Percentiles rank a stretch among this genome's conserved stretches.
Evolutionary conservation across 2,329 filamentous ascomycete species (phyloP).

Genomic region (Neofusicoccum cordaticola): DNA sequence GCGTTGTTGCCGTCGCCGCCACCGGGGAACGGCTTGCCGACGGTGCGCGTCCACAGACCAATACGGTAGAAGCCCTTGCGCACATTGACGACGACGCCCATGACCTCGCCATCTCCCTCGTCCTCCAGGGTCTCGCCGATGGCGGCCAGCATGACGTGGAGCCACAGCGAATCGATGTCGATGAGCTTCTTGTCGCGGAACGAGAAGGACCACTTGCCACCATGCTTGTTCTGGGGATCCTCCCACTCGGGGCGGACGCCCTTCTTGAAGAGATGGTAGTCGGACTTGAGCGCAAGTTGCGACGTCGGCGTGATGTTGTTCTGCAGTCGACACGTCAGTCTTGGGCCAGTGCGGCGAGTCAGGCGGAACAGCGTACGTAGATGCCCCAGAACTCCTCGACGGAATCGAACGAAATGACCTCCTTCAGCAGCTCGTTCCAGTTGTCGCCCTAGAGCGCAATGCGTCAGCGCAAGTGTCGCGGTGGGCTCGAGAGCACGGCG

Average conservation of each 20-base stretch:
- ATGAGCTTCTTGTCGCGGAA: slow-evolving; percentile 94
- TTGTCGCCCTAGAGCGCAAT: slow-evolving; percentile 71
- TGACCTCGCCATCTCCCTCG: slow-evolving; percentile 92
- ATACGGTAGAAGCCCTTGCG: slow-evolving; percentile 98
- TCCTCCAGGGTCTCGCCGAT: slow-evolving; percentile 97
- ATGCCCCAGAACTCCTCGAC: slow-evolving; percentile 99
- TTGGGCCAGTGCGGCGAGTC: neutral
- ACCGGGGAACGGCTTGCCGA: slow-evolving; percentile 76
- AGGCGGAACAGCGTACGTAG: slow-evolving; percentile 69
- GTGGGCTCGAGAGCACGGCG: neutral
- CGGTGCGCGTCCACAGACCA: slow-evolving; percentile 93
- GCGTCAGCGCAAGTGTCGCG: neutral
- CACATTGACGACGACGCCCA: slow-evolving; percentile 99
- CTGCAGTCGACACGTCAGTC: slow-evolving; percentile 48
- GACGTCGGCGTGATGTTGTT: slow-evolving; percentile 98
- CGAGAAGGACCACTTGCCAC: slow-evolving; percentile 97
- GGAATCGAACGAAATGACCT: slow-evolving; percentile 97
- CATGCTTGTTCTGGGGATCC: slow-evolving; percentile 97
- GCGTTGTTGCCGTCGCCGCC: slow-evolving; percentile 71
- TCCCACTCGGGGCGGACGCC: slow-evolving; percentile 98
- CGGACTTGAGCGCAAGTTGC: slow-evolving; percentile 93
- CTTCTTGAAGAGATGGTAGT: slow-evolving; percentile 99
- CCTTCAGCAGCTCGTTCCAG: slow-evolving; percentile 97
- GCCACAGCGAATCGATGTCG: slow-evolving; percentile 93
- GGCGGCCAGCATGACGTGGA: slow-evolving; percentile 92